phyloP scores from a whole-genome alignment of 2,329 filamentous ascomycete genomes.

The Xylariaceae sp. region DNA sequence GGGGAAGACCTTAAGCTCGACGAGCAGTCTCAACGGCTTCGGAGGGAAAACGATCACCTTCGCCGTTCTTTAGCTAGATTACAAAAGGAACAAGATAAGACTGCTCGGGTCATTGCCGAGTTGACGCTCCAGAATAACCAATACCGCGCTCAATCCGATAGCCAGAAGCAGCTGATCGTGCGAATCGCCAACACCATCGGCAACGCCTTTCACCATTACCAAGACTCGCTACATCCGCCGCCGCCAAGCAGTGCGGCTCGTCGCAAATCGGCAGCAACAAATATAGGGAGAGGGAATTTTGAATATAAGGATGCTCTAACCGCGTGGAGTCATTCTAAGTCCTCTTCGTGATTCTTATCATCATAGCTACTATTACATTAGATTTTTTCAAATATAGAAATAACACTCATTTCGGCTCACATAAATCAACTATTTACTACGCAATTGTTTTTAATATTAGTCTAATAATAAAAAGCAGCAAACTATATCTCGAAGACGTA shows the following conservation, averaged over 20 bases:
- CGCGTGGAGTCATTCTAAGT: neutral
- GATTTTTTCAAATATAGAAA: no score
- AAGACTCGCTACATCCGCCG: neutral
- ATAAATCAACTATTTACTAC: no score
- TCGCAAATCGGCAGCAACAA: neutral
- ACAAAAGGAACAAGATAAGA: neutral
- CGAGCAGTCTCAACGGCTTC: neutral
- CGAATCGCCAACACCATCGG: neutral
- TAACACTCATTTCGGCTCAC: no score
- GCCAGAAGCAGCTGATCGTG: slow-evolving; percentile 1
- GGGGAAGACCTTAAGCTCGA: neutral
- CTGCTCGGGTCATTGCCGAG: neutral
- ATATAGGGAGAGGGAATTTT: neutral
- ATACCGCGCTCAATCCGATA: neutral
- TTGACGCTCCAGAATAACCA: neutral
- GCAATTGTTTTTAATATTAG: no score
- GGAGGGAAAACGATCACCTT: neutral
- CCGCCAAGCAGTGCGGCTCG: neutral
- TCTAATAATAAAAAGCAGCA: no score
- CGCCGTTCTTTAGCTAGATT: neutral
- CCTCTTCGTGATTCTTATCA: neutral
- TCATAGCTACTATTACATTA: no score
- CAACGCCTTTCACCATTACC: neutral
- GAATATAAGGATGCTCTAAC: neutral
- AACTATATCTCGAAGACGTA: no score